Evolutionary conservation across 1,284 basidiomycete genomes (phyloP), one percentile per base, ranked within the genome.

Genomic region (Puccinia coronata): DNA sequence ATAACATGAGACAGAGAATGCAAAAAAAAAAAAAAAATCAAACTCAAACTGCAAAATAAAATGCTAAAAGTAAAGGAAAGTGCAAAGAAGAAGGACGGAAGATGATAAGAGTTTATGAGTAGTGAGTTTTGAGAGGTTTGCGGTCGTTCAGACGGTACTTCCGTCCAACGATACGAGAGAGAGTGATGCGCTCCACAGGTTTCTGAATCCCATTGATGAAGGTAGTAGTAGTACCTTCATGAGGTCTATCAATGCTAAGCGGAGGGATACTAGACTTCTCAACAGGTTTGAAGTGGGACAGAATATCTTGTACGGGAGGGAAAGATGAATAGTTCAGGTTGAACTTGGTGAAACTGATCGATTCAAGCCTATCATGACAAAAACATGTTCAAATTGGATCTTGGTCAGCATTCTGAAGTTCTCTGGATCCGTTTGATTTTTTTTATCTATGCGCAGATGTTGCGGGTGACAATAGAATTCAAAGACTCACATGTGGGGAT

Each of bases 341-440:
- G 67, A 69, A 69, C 28, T 49, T 43, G 67, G 67, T 69, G 47
- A 69, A 69, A 25, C 67, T 69, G 41, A 69, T 28, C n/a, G 67
- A 69, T 69, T 69, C 41, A 5, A 69, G 41, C 25, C 67, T 69
- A 43, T 2, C 4, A 20, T n/a, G n/a, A n/a, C n/a, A 43, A n/a
- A 41, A 39, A n/a, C 11, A 25, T n/a, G 1, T 25, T 57, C 23
- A 57, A 25, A 9, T 25, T n/a, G n/a, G n/a, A n/a, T n/a, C n/a
- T n/a, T n/a, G n/a, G n/a, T n/a, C n/a, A n/a, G n/a, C n/a, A n/a
- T 25, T 25, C n/a, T 57, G 4, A 59, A 11, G 31, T 34, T 1
- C 31, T 14, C 57, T 12, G 43, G 43, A 16, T 59, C 8, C 23
- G 31, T 18, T 18, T 4, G 5, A 59, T 34, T 18, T 23, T 39